Base-by-base conservation (phyloP, 163 green algal species). In the Chlamydomonas reinhardtii region DNA sequence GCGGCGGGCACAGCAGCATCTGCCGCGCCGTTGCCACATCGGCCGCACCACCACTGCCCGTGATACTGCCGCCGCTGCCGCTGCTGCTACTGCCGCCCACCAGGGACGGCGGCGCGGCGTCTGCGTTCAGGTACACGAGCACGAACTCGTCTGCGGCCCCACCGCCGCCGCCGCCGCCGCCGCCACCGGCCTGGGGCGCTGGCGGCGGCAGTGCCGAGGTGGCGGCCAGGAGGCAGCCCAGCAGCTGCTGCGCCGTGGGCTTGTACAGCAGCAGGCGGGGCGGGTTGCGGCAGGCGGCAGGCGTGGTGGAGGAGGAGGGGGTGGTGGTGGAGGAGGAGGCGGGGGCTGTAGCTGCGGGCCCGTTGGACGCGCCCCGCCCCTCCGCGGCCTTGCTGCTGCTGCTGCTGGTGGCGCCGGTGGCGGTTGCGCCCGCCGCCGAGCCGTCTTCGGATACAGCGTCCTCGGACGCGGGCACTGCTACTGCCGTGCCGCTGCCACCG, bases 121-220 rank as follows among this genome's bases (percentile, higher is more conserved):
- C 71, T 27, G 72, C 82, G 15, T 73, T 37, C 4, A 87, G 25
- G 82, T 87, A 87, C 27, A 82, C 59, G 19, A 87, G 72, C 39
- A 75, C 61, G 20, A 87, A 75, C 25, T 87, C 70, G n/a, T 82
- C 35, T 27, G 48, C 17, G 11, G 48, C 48, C 12, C 48, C 48
- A 11, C 43, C 43, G 48, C 78, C 25, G 9, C 78, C 43, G 66
- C 48, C 8, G 20, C 48, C 48, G 48, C 48, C 48, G 48, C 78
- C 25, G 2, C 78, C 43, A 43, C 48, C 8, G 31, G 19, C 62
- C 19, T 69, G 5, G 62, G 62, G 19, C 4, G 62, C 62, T 32
- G 15, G 29, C 15, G 31, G 68, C n/a, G 48, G 27, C 39, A 32
- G 48, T 17, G 62, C 77, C 25, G 9, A 43, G 2, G 81, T 87